These are phyloP conservation scores for Cercophora samala DNA, from an alignment of 495 filamentous ascomycete species.

Conservation along the genomic window DNA sequence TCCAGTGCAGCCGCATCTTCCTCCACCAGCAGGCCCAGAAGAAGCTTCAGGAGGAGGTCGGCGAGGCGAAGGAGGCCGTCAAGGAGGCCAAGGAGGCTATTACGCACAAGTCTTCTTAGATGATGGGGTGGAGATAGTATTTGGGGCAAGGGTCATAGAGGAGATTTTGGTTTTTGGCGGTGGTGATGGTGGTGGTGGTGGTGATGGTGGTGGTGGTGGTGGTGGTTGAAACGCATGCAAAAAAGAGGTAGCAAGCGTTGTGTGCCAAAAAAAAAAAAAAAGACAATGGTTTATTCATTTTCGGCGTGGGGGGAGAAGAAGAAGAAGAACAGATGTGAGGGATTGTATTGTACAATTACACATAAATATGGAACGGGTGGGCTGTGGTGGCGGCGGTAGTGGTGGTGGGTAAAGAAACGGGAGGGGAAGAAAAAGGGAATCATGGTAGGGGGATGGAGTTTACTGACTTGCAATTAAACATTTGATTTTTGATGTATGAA, in stretches of 20 bases:
- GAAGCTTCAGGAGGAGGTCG: constrained; percentile 44
- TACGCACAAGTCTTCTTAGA: neutral
- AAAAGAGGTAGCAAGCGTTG: neutral
- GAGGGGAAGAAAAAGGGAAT: neutral
- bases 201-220: too few species aligned
- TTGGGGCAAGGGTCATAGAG: neutral
- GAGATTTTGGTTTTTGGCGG: neutral
- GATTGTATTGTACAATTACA: neutral
- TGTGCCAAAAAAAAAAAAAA: too few species aligned
- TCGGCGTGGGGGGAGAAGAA: too few species aligned
- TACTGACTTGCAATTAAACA: neutral
- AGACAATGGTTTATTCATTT: neutral
- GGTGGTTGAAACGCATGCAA: neutral
- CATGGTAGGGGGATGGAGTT: neutral
- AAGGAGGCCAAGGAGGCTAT: constrained; percentile 17
- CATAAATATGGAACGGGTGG: neutral
- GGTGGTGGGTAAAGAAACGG: neutral
- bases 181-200: too few species aligned
- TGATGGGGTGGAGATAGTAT: neutral
- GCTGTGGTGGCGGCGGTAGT: neutral
- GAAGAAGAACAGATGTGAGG: neutral
- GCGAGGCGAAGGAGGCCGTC: constrained; percentile 44
- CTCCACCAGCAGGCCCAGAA: constrained; percentile 62
- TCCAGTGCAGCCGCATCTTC: constrained; percentile 75
- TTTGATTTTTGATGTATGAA: neutral